phyloP scores from a whole-genome alignment of 2,329 filamentous ascomycete genomes.

The Exophiala dermatitidis region DNA sequence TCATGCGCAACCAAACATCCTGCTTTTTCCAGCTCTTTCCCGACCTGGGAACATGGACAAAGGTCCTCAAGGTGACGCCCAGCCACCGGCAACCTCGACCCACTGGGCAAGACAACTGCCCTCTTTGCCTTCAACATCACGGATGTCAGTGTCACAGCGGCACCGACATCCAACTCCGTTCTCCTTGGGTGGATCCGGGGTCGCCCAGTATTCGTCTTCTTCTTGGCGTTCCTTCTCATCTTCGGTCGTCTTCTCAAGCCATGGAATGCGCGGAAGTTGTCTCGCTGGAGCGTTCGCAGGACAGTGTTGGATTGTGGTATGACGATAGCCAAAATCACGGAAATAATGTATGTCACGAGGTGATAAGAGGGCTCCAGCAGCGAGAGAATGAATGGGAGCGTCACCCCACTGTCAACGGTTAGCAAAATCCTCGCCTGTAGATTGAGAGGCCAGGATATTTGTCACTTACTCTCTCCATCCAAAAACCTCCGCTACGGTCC shows the following conservation, averaged over 20 bases:
- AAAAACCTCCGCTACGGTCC: slow-evolving; percentile 96
- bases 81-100: slow-evolving; percentile 95
- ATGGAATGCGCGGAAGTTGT: slow-evolving; percentile 74
- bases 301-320: slow-evolving; percentile 98
- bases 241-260: slow-evolving; percentile 69
- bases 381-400: slow-evolving; percentile 94
- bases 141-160: slow-evolving; percentile 93
- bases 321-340: slow-evolving; percentile 95
- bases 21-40: slow-evolving; percentile 9
- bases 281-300: slow-evolving; percentile 87
- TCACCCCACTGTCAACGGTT: slow-evolving; percentile 76
- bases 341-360: slow-evolving; percentile 93
- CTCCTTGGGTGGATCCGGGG: slow-evolving; percentile 78
- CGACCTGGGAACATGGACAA: not conserved
- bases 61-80: slow-evolving; percentile 54
- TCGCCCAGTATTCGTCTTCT: slow-evolving; percentile 95
- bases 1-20: slow-evolving; percentile 19
- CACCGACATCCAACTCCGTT: slow-evolving; percentile 96
- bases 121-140: slow-evolving; percentile 95
- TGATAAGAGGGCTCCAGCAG: slow-evolving; percentile 76
- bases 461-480: slow-evolving; percentile 87
- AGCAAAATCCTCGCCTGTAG: slow-evolving; percentile 11
- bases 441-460: slow-evolving; percentile 1
- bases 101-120: slow-evolving; percentile 92
- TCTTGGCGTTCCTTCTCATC: slow-evolving; percentile 79